phyloP scores from a whole-genome alignment of 108 stramenopile genomes.

The Cylindrotheca fusiformis region DNA sequence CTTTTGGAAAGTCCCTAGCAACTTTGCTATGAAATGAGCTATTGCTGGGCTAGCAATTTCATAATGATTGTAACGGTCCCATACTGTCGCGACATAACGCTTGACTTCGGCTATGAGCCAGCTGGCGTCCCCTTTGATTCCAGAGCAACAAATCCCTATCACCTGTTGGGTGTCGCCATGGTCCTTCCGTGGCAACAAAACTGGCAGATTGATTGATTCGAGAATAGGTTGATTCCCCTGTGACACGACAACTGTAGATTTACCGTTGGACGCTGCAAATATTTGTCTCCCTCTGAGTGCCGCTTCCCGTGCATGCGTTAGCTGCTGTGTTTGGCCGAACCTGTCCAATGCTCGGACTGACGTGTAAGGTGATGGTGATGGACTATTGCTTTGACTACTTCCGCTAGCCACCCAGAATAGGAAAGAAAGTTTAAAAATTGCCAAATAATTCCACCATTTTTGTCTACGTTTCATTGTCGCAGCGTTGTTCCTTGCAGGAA shows the following conservation, averaged over 20 bases:
- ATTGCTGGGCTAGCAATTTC: conserved; percentile 10
- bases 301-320: conserved; percentile 52
- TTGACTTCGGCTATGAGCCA: conserved; percentile 33
- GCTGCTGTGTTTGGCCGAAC: conserved; percentile 56
- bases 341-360: conserved; percentile 56
- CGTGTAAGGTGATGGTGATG: conserved; percentile 42
- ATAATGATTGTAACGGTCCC: conserved; percentile 32
- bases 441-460: too few relatives aligned
- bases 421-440: too few relatives aligned
- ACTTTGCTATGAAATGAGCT: conserved; percentile 22
- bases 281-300: conserved; percentile 40
- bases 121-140: conserved; percentile 36
- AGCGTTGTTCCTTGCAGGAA: too few relatives aligned
- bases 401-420: too few relatives aligned
- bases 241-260: conserved; percentile 14
- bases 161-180: background rate
- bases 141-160: conserved; percentile 31
- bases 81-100: conserved; percentile 17
- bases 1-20: conserved; percentile 18
- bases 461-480: too few relatives aligned
- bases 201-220: conserved; percentile 4
- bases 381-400: too few relatives aligned
- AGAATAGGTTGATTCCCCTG: conserved; percentile 13
- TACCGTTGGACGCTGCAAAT: conserved; percentile 29
- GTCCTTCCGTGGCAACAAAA: background rate